Evolutionary conservation across 1,139 yeast species (phyloP), one percentile per base, ranked within the genome.

Genomic region (Debaryomyces psychrophilus): DNA sequence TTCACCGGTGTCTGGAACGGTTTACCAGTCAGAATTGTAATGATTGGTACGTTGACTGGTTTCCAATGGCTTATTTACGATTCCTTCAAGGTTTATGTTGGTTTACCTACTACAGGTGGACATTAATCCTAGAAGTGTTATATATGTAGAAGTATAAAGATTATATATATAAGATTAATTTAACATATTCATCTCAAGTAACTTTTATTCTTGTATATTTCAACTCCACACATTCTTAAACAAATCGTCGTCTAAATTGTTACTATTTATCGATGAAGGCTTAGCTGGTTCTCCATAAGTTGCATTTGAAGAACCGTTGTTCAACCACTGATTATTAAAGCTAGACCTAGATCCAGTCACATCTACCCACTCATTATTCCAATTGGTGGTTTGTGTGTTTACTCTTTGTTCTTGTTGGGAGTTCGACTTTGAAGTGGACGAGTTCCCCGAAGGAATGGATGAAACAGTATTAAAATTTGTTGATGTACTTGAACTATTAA

Each of bases 31-130:
- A 87, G 98, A 81, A 90, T 92, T 58, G 82, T 90, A 52, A 92
- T 92, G 98, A 82, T 92, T 67, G 97, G 97, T 76, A 90, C 98
- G 28, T 81, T 92, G 69, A 92, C 98, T 38, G 97, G 97, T 53
- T 82, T 87, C 79, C 98, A 92, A 77, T 92, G 97, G 97, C 80
- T 92, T 64, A 79, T 92, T 53, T 92, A 92, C 72, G 98, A 92
- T 69, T 86, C 96, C 11, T 92, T 92, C 79, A 92, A 92, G 75
- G 95, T 89, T 25, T 81, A 81, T 59, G 82, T 89, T 51, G 98
- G 97, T 9, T 80, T 92, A 59, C 97, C 98, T 63, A 89, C 98
- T 35, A 85, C 96, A 25, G 93, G 92, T 54, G 85, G 88, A 44
- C 83, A 79, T 61, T 80, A 64, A 51, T 17, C 31, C 33, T 42